A percentile compares a stretch with the other conserved stretches of the same genome.
Conservation (phyloP, 371 early-diverging fungal species). For the Rhizopus sp. region DNA sequence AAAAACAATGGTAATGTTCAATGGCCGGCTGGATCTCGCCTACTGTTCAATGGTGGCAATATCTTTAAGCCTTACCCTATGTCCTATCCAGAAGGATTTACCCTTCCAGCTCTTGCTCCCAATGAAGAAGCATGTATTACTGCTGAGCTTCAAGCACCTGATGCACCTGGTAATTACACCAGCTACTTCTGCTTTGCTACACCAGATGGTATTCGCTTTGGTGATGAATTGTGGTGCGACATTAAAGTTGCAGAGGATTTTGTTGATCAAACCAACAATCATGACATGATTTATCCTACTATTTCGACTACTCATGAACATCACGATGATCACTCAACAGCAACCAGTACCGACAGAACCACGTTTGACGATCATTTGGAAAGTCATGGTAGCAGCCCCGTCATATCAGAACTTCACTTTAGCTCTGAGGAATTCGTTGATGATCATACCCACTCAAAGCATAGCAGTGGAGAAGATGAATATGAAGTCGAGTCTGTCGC, state of each 20-base stretch:
- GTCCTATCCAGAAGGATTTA: constrained; percentile 31
- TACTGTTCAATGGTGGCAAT: constrained; percentile 60
- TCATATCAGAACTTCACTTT: background rate
- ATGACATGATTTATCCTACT: constrained; percentile 17
- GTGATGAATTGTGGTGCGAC: constrained; percentile 68
- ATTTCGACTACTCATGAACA: constrained; percentile 1
- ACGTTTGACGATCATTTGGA: background rate
- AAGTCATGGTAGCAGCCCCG: background rate
- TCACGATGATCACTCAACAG: background rate
- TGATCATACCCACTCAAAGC: background rate
- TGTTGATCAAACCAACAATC: background rate
- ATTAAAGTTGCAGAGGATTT: constrained; percentile 43
- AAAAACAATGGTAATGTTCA: constrained; percentile 59
- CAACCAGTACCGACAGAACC: background rate
- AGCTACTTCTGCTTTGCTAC: constrained; percentile 67
- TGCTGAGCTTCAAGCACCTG: constrained; percentile 69
- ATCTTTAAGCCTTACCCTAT: constrained; percentile 34
- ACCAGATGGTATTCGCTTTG: constrained; percentile 64
- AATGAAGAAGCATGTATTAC: constrained; percentile 57
- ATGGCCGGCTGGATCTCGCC: constrained; percentile 66
- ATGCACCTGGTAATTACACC: constrained; percentile 57
- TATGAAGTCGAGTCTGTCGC: background rate
- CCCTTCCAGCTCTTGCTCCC: constrained; percentile 49
- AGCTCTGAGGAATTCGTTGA: background rate
- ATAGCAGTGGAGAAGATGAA: background rate